These are phyloP conservation scores for Flammula alnicola DNA, from an alignment of 1,284 basidiomycete genomes.

Conservation along the genomic window DNA sequence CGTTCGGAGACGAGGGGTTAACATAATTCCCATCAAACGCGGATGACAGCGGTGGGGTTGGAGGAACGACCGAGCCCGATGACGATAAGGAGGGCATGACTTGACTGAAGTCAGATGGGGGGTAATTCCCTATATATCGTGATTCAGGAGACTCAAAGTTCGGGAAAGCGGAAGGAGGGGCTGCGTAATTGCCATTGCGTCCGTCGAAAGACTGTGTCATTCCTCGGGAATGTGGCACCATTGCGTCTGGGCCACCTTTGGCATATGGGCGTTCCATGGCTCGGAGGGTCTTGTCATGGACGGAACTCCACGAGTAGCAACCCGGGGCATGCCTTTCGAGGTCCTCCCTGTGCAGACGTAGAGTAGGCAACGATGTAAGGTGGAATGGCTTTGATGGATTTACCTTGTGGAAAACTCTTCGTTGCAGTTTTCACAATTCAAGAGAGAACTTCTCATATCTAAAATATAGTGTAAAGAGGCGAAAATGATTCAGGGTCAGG, in stretches of 20 bases:
- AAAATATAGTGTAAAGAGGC: no score
- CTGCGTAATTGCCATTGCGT: constrained; percentile 15
- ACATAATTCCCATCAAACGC: constrained; percentile 26
- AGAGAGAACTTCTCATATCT: constrained; percentile 31
- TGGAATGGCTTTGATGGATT: no score
- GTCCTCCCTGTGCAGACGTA: constrained; percentile 19
- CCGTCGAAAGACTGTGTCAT: constrained; percentile 11
- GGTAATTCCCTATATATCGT: constrained; percentile 20
- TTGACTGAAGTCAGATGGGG: constrained; percentile 23
- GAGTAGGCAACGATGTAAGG: no score
- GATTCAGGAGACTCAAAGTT: constrained; percentile 25
- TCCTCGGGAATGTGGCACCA: constrained; percentile 7
- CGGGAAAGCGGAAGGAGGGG: constrained; percentile 18
- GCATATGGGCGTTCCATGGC: constrained; percentile 16
- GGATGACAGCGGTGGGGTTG: constrained; percentile 20
- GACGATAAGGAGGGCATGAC: constrained; percentile 25
- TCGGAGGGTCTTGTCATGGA: constrained; percentile 14
- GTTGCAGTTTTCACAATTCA: constrained; percentile 30
- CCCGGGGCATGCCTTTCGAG: constrained; percentile 23
- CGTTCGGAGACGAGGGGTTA: constrained; percentile 16
- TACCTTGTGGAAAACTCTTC: constrained; percentile 25
- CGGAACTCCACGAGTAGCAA: constrained; percentile 25
- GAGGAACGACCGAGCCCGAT: constrained; percentile 18
- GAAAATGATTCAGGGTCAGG: constrained; percentile 5
- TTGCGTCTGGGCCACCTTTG: constrained; percentile 13